A percentile compares a stretch with the other conserved stretches of the same genome.
phyloP scores from a whole-genome alignment of 148 eudicot species.

The Euryodendron excelsum region DNA sequence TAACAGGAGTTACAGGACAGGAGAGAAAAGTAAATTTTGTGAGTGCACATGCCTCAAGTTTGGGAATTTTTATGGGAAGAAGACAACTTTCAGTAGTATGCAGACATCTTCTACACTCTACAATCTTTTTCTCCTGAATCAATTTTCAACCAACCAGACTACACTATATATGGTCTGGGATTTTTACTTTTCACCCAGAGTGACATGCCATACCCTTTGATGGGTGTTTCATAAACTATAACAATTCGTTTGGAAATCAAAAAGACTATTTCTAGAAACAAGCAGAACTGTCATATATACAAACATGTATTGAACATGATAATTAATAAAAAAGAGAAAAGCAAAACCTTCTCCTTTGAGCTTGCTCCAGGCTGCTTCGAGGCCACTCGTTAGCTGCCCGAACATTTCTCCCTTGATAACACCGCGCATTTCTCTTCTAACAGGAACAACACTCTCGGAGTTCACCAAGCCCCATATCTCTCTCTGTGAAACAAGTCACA shows the following conservation, averaged over 20 bases:
- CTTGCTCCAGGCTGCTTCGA: slow-evolving; percentile 94
- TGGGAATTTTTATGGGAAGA: not conserved
- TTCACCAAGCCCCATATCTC: slow-evolving; percentile 70
- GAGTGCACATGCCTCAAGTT: not conserved
- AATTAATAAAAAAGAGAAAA: not conserved
- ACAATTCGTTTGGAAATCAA: too few relatives aligned
- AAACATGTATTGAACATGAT: not conserved
- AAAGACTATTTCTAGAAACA: too few relatives aligned
- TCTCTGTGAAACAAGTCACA: slow-evolving; percentile 36
- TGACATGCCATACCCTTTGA: not conserved
- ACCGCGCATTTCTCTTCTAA: slow-evolving; percentile 36
- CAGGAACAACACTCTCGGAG: slow-evolving; percentile 25
- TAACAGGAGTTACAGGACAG: not conserved
- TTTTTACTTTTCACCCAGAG: not conserved
- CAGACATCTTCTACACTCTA: not conserved
- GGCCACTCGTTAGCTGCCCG: slow-evolving; percentile 85
- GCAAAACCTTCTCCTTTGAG: slow-evolving; percentile 84
- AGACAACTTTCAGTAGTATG: not conserved
- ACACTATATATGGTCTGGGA: not conserved
- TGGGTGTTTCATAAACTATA: not conserved
- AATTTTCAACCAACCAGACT: not conserved
- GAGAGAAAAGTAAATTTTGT: not conserved
- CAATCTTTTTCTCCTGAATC: not conserved
- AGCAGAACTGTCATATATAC: too few relatives aligned
- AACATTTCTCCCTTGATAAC: slow-evolving; percentile 89